A percentile compares a stretch with the other conserved stretches of the same genome.
Conservation (phyloP, 148 eudicot species). For the Camellia granthamiana region DNA sequence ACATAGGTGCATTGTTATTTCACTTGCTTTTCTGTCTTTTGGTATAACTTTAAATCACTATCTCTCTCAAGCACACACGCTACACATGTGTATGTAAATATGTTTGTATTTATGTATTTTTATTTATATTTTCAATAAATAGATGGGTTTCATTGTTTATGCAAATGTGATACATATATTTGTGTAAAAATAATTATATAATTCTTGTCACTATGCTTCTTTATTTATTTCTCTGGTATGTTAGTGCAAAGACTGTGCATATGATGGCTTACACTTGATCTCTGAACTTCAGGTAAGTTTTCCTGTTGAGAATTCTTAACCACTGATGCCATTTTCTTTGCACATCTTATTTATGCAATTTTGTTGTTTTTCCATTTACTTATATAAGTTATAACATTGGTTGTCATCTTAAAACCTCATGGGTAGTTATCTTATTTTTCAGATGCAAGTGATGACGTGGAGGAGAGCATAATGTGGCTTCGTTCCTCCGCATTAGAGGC, state of each 20-base stretch:
- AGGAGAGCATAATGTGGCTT: no score
- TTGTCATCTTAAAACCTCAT: background rate
- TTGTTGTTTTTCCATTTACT: no score
- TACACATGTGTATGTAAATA: no score
- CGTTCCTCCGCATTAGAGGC: no score
- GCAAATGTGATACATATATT: background rate
- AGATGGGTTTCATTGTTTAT: background rate
- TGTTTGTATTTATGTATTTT: no score
- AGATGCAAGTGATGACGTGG: no score
- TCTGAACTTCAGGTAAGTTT: slow-evolving; percentile 52
- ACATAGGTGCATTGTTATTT: no score
- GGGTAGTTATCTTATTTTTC: no score
- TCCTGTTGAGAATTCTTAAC: slow-evolving; percentile 26
- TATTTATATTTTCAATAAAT: no score
- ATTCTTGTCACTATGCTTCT: background rate
- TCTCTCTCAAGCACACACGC: no score
- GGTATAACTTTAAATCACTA: no score
- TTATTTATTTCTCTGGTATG: background rate
- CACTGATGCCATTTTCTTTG: slow-evolving; percentile 39
- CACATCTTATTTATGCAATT: background rate
- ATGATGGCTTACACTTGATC: slow-evolving; percentile 67
- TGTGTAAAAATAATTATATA: background rate
- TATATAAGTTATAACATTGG: background rate
- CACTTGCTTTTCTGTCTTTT: no score
- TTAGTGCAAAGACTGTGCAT: slow-evolving; percentile 25